phyloP scores from a whole-genome alignment of 169 alveolate species.

The Eimeria brunetti region DNA sequence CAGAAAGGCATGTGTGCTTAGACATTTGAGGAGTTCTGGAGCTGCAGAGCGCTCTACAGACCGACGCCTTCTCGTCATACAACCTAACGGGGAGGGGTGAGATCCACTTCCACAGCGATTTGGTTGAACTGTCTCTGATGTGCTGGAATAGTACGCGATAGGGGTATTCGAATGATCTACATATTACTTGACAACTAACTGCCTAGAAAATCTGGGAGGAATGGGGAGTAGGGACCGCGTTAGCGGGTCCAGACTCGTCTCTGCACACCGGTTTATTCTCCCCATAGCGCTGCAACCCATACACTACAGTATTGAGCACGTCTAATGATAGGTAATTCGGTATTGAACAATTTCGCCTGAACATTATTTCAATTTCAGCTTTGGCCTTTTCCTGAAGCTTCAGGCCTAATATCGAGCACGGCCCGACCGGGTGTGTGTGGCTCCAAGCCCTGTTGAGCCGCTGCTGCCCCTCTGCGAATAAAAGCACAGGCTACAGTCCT shows the following conservation, averaged over 20 bases:
- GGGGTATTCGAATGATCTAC: neutral
- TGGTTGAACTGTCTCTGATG: neutral
- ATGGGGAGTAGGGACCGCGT: neutral
- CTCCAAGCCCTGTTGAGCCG: neutral
- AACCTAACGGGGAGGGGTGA: neutral
- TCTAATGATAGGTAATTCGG: neutral
- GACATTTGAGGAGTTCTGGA: neutral
- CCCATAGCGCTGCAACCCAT: neutral
- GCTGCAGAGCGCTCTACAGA: neutral
- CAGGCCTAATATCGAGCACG: neutral
- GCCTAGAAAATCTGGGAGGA: neutral
- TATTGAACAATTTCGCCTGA: neutral
- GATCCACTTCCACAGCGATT: neutral
- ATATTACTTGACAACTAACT: neutral
- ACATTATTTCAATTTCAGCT: neutral
- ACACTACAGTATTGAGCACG: neutral
- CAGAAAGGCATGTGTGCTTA: neutral
- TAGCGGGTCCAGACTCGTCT: neutral
- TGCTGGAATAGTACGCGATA: neutral
- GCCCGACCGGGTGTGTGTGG: neutral
- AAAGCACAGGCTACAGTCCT: neutral
- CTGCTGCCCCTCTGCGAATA: neutral
- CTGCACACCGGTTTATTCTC: neutral
- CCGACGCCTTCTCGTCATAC: neutral
- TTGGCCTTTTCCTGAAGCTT: neutral